Evolutionary conservation across 306 rosid genomes (phyloP).

Genomic region (Luffa acutangula): DNA sequence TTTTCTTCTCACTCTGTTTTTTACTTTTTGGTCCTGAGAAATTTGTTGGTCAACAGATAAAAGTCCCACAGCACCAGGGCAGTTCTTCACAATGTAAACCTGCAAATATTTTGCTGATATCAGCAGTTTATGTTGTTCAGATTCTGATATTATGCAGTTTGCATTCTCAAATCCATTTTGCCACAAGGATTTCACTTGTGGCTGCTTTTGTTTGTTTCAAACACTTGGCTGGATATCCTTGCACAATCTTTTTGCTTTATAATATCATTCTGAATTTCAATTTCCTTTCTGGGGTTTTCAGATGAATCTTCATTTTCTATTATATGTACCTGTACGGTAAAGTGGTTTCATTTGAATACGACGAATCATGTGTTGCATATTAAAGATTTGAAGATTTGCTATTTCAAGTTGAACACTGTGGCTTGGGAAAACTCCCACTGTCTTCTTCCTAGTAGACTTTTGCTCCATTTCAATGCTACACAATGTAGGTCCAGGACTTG

Average conservation of each 20-base stretch:
- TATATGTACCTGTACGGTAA: neutral
- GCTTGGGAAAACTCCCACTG: neutral
- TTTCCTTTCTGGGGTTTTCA: neutral
- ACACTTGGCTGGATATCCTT: neutral
- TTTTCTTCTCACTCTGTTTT: constrained; percentile 1
- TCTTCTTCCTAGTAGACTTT: neutral
- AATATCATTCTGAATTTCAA: neutral
- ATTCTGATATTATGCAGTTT: neutral
- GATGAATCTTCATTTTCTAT: neutral
- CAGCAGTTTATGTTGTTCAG: neutral
- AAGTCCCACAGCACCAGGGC: constrained; percentile 6
- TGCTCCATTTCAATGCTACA: neutral
- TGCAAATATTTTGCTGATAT: constrained; percentile 10
- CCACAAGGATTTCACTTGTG: neutral
- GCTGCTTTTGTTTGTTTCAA: neutral
- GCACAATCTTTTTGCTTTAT: neutral
- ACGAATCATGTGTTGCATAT: neutral
- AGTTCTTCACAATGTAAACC: constrained; percentile 9
- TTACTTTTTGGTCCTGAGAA: constrained; percentile 8
- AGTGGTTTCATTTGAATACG: no score
- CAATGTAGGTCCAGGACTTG: neutral
- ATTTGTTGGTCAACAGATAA: constrained; percentile 9
- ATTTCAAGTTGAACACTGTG: neutral
- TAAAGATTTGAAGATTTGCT: neutral
- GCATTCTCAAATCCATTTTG: neutral